Evolutionary conservation across 2,329 filamentous ascomycete species (phyloP).

Genomic region (Microcyclospora tardicrescens): DNA sequence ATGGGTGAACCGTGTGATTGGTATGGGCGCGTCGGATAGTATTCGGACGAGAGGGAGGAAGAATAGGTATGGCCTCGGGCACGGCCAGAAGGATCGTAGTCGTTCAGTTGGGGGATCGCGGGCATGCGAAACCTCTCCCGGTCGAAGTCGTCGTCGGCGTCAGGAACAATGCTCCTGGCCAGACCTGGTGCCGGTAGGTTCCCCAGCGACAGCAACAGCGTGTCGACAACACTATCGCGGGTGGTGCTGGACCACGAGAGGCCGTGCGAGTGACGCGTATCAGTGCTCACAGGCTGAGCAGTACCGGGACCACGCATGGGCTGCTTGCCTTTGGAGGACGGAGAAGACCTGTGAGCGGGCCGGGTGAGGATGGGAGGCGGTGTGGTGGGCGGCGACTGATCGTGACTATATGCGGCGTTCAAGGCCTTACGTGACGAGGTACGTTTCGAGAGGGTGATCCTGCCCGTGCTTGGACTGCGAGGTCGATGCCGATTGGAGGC

Average conservation of each 20-base stretch:
- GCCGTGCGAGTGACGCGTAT: slow-evolving; percentile 56
- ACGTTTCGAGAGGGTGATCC: slow-evolving; percentile 2
- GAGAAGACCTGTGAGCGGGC: neutral
- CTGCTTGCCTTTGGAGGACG: slow-evolving; percentile 9
- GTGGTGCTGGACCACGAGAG: slow-evolving; percentile 68
- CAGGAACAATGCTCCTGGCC: slow-evolving; percentile 17
- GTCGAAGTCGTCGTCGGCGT: slow-evolving; percentile 19
- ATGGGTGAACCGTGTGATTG: slow-evolving; percentile 19
- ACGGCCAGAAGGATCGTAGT: slow-evolving; percentile 25
- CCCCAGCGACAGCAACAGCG: slow-evolving; percentile 89
- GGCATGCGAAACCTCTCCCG: slow-evolving; percentile 18
- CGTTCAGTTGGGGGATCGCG: slow-evolving; percentile 9
- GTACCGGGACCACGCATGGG: slow-evolving; percentile 2
- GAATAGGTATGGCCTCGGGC: slow-evolving; percentile 47
- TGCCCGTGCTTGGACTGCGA: too few species aligned
- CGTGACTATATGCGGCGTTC: slow-evolving; percentile 2
- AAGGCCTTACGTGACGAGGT: slow-evolving; percentile 5
- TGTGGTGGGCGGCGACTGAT: slow-evolving; percentile 2
- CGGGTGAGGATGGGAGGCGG: slow-evolving; percentile 1
- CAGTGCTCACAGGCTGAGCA: neutral
- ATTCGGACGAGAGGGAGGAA: slow-evolving; percentile 46
- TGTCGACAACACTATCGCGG: slow-evolving; percentile 83
- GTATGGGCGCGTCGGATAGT: slow-evolving; percentile 24
- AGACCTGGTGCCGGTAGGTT: slow-evolving; percentile 44
- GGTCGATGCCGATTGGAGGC: too few species aligned